Percentiles rank a stretch among this genome's conserved stretches.
Evolutionary conservation across 2,329 filamentous ascomycete species (phyloP).

Genomic region (Stenocarpella maydis): DNA sequence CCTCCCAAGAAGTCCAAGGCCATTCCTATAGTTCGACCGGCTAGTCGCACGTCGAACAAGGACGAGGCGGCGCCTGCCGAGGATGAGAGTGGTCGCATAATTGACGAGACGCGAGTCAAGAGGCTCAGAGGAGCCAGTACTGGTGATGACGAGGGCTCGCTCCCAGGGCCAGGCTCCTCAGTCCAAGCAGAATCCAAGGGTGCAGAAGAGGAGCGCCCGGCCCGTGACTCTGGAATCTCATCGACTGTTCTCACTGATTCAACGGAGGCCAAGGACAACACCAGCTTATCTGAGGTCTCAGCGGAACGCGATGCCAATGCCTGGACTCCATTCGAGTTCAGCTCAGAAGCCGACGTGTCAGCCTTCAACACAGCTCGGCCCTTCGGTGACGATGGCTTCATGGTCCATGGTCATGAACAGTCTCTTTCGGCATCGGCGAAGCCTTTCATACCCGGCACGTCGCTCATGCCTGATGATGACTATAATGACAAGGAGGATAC

Average conservation of each 20-base stretch:
- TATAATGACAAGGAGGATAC: slow-evolving; percentile 39
- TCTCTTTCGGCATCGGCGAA: slow-evolving; percentile 76
- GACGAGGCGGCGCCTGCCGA: slow-evolving; percentile 47
- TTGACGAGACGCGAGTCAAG: slow-evolving; percentile 78
- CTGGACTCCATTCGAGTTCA: slow-evolving; percentile 70
- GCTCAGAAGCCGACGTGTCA: slow-evolving; percentile 55
- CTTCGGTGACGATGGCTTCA: slow-evolving; percentile 54
- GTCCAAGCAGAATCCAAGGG: slow-evolving; percentile 38
- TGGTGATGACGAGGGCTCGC: slow-evolving; percentile 79
- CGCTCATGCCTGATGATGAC: slow-evolving; percentile 42
- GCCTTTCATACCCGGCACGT: slow-evolving; percentile 66
- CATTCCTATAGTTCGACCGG: slow-evolving; percentile 78
- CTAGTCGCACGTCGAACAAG: slow-evolving; percentile 52
- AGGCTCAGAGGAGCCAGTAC: slow-evolving; percentile 71
- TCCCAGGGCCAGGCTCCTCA: slow-evolving; percentile 64
- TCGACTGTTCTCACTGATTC: slow-evolving; percentile 62
- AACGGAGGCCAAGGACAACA: slow-evolving; percentile 62
- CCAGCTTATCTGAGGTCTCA: slow-evolving; percentile 62
- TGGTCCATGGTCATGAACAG: slow-evolving; percentile 56
- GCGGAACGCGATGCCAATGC: slow-evolving; percentile 57
- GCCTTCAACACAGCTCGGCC: slow-evolving; percentile 62
- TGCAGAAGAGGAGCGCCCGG: slow-evolving; percentile 40
- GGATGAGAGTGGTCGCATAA: slow-evolving; percentile 67
- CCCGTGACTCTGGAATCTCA: slow-evolving; percentile 61
- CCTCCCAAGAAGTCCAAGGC: slow-evolving; percentile 80